Base-by-base conservation (phyloP, 208 protist species). In the Wallacemonas rigidus region DNA sequence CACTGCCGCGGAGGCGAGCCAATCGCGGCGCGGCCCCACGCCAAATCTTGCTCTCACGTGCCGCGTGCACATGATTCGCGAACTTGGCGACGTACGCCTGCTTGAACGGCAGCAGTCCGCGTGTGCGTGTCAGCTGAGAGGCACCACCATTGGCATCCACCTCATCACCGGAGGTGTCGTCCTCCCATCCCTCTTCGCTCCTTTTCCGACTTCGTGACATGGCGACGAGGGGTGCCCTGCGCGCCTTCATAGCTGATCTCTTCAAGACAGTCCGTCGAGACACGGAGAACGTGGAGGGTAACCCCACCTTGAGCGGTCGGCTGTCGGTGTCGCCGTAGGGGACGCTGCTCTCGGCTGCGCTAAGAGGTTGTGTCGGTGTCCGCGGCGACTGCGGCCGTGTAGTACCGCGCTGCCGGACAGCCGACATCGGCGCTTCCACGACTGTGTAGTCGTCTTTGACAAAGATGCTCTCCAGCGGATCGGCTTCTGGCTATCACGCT, bases 51-150 rank as follows among this genome's bases (percentile, higher is more conserved):
- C 6, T 1, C 17, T 57, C 15, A n/a, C 53, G 53, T 5, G 53
- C 53, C 53, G 11, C 53, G 53, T 17, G 53, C 6, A 57, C 53
- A 1, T 57, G 53, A 36, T 8, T n/a, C 14, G 53, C 53, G 14
- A 57, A 57, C 53, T 57, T 57, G 53, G 53, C 26, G 53, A 57
- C 53, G 53, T 57, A 57, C 53, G 53, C 53, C 53, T 1, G 1
- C 53, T 57, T 57, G 53, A 1, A 57, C 15, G 1, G 53, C 15
- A 57, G 53, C 53, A 57, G 6, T 8, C 26, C 53, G 53, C 53
- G 53, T 1, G 53, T 57, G 53, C 53, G 53, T 17, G 11, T 8
- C 9, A 57, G 53, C 11, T 17, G 53, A 6, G 53, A 17, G 15
- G 6, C 14, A n/a, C 53, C 53, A 35, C 14, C 14, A 6, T 57